phyloP scores from a whole-genome alignment of 345 rosid species.

The Acer campestre region DNA sequence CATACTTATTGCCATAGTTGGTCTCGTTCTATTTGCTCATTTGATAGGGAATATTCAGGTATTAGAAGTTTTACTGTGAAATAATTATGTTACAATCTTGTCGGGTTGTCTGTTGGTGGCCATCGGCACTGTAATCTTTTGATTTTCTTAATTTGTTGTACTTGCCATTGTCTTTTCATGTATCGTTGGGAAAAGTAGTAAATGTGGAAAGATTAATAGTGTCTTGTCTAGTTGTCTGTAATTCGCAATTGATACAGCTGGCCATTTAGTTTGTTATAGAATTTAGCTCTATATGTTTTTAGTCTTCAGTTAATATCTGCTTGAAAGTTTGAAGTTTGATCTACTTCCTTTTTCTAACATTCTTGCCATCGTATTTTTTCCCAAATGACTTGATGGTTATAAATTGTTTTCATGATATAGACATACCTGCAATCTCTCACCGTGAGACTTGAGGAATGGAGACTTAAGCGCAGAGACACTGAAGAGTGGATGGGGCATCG shows the following conservation, averaged over 20 bases:
- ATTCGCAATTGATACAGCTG: not conserved
- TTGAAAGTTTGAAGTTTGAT: not conserved
- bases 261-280: not conserved
- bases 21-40: constrained; percentile 89
- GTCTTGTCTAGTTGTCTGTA: not conserved
- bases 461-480: constrained; percentile 84
- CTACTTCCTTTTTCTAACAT: not conserved
- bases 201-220: not conserved
- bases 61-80: constrained; percentile 10
- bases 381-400: constrained; percentile 1
- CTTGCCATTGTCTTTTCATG: not conserved
- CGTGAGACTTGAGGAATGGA: constrained; percentile 93
- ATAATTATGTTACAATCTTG: not conserved
- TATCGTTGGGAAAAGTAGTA: not conserved
- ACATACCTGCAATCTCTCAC: constrained; percentile 89
- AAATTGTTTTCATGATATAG: constrained; percentile 36
- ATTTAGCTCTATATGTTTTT: not conserved
- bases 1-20: constrained; percentile 76
- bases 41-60: constrained; percentile 99
- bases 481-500: constrained; percentile 98
- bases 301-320: not conserved
- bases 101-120: not conserved
- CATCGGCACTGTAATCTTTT: not conserved
- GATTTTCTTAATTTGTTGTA: not conserved
- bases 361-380: not conserved